A percentile compares a stretch with the other conserved stretches of the same genome.
These are phyloP conservation scores for Dendrocalamus sinicus DNA, from an alignment of 176 grass and related monocot genomes.

Conservation along the genomic window DNA sequence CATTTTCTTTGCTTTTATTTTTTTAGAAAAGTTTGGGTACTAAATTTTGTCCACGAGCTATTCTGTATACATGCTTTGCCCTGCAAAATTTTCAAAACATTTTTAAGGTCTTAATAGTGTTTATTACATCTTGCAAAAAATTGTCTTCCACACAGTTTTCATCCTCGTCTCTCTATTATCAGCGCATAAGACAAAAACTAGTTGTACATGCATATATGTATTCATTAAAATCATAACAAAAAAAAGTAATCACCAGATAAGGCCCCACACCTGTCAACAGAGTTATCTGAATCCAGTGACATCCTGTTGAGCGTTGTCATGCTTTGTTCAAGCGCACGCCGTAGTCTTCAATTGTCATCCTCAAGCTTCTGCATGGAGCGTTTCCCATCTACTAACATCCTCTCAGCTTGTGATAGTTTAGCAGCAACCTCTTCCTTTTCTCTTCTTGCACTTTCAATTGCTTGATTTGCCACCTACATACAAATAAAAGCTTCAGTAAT, in stretches of 20 bases:
- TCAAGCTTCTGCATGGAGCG: slow-evolving; percentile 91
- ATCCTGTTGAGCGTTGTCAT: slow-evolving; percentile 88
- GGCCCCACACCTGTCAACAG: too few species aligned
- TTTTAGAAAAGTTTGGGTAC: too few species aligned
- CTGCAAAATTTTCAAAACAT: background rate
- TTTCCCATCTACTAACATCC: slow-evolving; percentile 76
- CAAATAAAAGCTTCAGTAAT: slow-evolving; percentile 19
- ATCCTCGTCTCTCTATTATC: background rate
- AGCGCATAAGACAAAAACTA: slow-evolving; percentile 26
- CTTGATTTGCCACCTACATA: slow-evolving; percentile 77
- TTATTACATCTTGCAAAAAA: background rate
- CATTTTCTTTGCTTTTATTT: background rate
- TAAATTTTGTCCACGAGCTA: background rate
- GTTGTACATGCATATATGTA: background rate
- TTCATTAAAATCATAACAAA: slow-evolving; percentile 19
- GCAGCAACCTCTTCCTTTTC: slow-evolving; percentile 67
- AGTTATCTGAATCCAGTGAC: too few species aligned
- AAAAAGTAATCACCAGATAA: too few species aligned
- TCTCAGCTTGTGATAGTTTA: slow-evolving; percentile 77
- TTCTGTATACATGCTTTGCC: background rate
- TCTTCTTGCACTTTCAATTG: slow-evolving; percentile 67
- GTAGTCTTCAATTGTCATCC: slow-evolving; percentile 92
- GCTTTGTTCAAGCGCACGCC: slow-evolving; percentile 81
- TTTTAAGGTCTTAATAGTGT: slow-evolving; percentile 16
- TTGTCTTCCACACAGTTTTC: background rate